phyloP scores from a whole-genome alignment of 495 filamentous ascomycete genomes.

The Hyaloscypha finlandica region DNA sequence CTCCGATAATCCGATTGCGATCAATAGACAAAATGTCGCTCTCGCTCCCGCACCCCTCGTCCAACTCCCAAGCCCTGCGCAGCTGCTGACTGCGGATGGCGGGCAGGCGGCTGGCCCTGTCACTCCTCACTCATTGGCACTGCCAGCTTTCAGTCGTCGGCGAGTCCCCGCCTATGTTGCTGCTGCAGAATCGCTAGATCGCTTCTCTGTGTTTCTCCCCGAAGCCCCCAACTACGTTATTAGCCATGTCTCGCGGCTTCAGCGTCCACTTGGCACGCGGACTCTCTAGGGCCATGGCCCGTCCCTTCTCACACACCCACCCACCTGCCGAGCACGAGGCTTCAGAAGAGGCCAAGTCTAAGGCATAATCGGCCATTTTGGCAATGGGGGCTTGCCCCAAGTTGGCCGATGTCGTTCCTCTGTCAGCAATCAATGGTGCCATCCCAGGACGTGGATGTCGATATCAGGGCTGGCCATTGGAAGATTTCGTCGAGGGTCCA shows the following conservation, averaged over 20 bases:
- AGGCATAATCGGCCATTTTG: conserved; percentile 13
- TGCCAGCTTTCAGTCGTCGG: neutral
- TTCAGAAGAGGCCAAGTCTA: conserved; percentile 11
- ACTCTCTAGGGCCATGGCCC: conserved; percentile 6
- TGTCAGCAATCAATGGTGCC: conserved; percentile 22
- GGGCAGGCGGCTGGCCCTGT: too few species aligned
- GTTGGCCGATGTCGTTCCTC: conserved; percentile 24
- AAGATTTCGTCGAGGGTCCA: conserved; percentile 16
- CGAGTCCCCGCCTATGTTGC: neutral
- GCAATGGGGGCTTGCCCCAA: conserved; percentile 11
- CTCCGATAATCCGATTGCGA: too few species aligned
- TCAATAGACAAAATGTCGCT: too few species aligned
- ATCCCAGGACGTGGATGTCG: conserved; percentile 24
- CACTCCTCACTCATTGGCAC: neutral
- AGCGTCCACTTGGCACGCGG: conserved; percentile 11
- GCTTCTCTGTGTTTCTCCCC: neutral
- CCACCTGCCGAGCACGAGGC: conserved; percentile 12
- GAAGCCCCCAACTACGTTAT: conserved; percentile 8
- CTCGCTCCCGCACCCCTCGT: too few species aligned
- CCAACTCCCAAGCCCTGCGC: too few species aligned
- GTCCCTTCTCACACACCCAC: conserved; percentile 2
- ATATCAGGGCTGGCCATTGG: conserved; percentile 21
- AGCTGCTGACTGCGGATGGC: too few species aligned
- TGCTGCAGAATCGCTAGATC: neutral
- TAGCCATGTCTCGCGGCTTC: conserved; percentile 21